Evolutionary conservation across 371 early-diverging fungal genomes (phyloP).

Genomic region (Mucor velutinosus): DNA sequence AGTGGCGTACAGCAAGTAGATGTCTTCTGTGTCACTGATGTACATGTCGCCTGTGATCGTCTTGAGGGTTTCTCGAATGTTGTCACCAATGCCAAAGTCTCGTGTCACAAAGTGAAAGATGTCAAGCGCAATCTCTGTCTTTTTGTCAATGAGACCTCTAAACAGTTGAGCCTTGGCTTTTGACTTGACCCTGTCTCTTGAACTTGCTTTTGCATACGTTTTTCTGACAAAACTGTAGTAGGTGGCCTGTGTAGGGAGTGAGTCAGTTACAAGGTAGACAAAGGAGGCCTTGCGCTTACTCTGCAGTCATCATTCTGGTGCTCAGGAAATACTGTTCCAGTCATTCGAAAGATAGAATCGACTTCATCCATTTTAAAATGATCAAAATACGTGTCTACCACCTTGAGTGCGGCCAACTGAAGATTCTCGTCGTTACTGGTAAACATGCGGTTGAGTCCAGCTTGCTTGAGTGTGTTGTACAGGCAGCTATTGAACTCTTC

Average conservation of each 20-base stretch:
- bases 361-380: slow-evolving; percentile 42
- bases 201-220: neutral
- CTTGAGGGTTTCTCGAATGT: slow-evolving; percentile 45
- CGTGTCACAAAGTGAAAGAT: slow-evolving; percentile 54
- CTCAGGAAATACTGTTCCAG: slow-evolving; percentile 34
- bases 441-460: slow-evolving; percentile 38
- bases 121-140: slow-evolving; percentile 50
- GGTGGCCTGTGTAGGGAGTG: slow-evolving; percentile 21
- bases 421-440: slow-evolving; percentile 1
- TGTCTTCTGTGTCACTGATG: slow-evolving; percentile 61
- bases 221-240: slow-evolving; percentile 33
- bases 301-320: slow-evolving; percentile 52
- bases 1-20: slow-evolving; percentile 64
- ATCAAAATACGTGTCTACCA: slow-evolving; percentile 52
- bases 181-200: neutral
- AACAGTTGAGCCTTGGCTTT: slow-evolving; percentile 7
- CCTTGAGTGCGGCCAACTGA: slow-evolving; percentile 54
- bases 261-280: neutral
- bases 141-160: slow-evolving; percentile 59
- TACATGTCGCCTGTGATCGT: slow-evolving; percentile 63
- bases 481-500: slow-evolving; percentile 28
- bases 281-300: slow-evolving; percentile 28
- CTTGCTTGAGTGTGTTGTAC: slow-evolving; percentile 49
- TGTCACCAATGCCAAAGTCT: slow-evolving; percentile 29
- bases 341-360: slow-evolving; percentile 38